Percentiles rank a stretch among this genome's conserved stretches.
These are phyloP conservation scores for Peronosclerospora sorghi DNA, from an alignment of 352 stramenopile species.

Conservation along the genomic window DNA sequence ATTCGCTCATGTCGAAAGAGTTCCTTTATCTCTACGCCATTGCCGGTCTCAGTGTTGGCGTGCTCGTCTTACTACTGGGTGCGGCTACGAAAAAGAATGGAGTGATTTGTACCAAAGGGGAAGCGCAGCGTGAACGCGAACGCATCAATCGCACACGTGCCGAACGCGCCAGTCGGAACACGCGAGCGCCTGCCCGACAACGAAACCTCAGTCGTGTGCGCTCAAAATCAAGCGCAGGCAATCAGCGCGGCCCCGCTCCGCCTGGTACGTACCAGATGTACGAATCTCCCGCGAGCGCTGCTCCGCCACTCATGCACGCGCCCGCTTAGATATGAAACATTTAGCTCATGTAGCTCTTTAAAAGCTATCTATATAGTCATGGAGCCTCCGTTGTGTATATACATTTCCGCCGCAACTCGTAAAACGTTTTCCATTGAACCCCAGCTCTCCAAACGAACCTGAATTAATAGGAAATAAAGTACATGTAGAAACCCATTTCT, in stretches of 20 bases:
- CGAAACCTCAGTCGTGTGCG: slow-evolving; percentile 48
- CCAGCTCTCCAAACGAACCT: too few relatives aligned
- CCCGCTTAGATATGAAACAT: slow-evolving; percentile 11
- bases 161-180: slow-evolving; percentile 22
- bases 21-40: slow-evolving; percentile 51
- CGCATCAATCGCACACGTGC: slow-evolving; percentile 31
- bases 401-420: too few relatives aligned
- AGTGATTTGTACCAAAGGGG: slow-evolving; percentile 39
- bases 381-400: slow-evolving; percentile 9
- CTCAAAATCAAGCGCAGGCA: slow-evolving; percentile 37
- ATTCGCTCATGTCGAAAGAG: slow-evolving; percentile 27
- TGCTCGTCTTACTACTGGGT: slow-evolving; percentile 33
- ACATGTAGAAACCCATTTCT: too few relatives aligned
- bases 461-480: too few relatives aligned
- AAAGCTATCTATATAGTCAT: slow-evolving; percentile 7
- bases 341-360: slow-evolving; percentile 1
- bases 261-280: slow-evolving; percentile 42
- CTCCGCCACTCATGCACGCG: slow-evolving; percentile 27
- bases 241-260: slow-evolving; percentile 15
- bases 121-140: slow-evolving; percentile 35
- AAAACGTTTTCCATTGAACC: too few relatives aligned
- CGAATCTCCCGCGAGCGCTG: slow-evolving; percentile 35
- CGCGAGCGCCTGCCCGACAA: slow-evolving; percentile 33
- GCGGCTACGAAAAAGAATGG: slow-evolving; percentile 53
- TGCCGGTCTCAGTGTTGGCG: slow-evolving; percentile 27